Evolutionary conservation across 1,284 basidiomycete genomes (phyloP), one percentile per base, ranked within the genome.

Genomic region (Malassezia obtusa): DNA sequence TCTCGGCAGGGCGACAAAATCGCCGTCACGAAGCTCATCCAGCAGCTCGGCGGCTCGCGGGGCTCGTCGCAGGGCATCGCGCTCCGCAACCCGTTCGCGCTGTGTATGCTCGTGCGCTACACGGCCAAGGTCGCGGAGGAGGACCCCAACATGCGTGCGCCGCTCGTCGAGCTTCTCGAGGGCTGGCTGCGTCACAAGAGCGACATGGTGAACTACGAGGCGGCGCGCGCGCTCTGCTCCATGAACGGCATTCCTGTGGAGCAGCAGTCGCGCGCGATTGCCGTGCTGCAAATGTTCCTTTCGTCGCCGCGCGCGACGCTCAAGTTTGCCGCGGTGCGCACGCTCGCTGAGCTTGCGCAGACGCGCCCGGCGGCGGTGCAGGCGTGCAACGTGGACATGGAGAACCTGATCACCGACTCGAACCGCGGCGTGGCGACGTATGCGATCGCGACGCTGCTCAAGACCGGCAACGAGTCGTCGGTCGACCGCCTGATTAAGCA

Each of bases 181-280:
- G 85, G 87, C 37, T 92, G 91, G 83, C 79, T 98, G 57, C 83
- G 91, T 58, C 94, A 99, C 78, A 99, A 98, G 80, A 92, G 89
- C 71, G 94, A 99, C 76, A 98, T 96, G 94, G 94, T 99, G 75
- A 98, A 96, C 78, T 89, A 92, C 66, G 94, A 99, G 76, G 94
- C 92, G 26, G 94, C 94, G 5, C 84, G 92, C 48, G 91, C 85
- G 17, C 92, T 99, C 61, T 96, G 91, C 75, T 91, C 95, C 75
- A 88, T 95, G 85, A 86, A 83, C 75, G 83, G 84, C 62, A 84
- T 91, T 24, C 81, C 83, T 24, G 73, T 83, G 12, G 76, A 81
- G 21, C 89, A 96, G 65, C 79, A 98, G 49, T 83, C 84, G 50
- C 84, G 87, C 65, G 82, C 94, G 3, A 89, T 98, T 62, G 60